A percentile compares a stretch with the other conserved stretches of the same genome.
Conservation (phyloP, 2,329 filamentous ascomycete species). For the Taxawa tesnikishii region DNA sequence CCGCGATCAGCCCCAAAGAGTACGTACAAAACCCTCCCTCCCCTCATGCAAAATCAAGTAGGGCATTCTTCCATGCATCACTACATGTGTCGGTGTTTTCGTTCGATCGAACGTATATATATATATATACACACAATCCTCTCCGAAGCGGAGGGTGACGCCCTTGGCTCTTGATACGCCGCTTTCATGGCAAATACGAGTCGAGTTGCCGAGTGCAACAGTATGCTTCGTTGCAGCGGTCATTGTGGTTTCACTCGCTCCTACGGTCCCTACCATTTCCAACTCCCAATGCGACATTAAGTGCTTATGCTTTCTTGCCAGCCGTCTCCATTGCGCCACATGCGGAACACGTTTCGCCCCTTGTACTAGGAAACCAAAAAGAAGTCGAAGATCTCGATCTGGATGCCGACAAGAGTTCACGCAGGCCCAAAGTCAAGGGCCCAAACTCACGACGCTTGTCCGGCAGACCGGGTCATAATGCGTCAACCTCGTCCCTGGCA, state of each 20-base stretch:
- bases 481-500: conserved; percentile 8
- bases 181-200: too few relatives aligned
- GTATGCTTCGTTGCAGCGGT: too few relatives aligned
- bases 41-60: background rate
- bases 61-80: background rate
- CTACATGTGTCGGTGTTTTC: background rate
- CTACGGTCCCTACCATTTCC: background rate
- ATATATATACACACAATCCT: too few relatives aligned
- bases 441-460: conserved; percentile 26
- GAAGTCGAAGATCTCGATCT: conserved; percentile 29
- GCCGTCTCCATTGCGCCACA: conserved; percentile 33
- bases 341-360: conserved; percentile 32
- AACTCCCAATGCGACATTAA: background rate
- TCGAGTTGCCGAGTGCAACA: too few relatives aligned
- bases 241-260: too few relatives aligned
- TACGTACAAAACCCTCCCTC: background rate
- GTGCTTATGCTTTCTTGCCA: conserved; percentile 12
- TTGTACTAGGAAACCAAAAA: conserved; percentile 33
- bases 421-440: conserved; percentile 24
- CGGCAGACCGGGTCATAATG: conserved; percentile 23
- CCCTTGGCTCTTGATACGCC: too few relatives aligned
- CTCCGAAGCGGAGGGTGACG: too few relatives aligned
- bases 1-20: background rate
- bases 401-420: conserved; percentile 19
- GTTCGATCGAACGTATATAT: background rate